Conservation (phyloP, 768 basidiomycete genomes). For the Russula lepida region DNA sequence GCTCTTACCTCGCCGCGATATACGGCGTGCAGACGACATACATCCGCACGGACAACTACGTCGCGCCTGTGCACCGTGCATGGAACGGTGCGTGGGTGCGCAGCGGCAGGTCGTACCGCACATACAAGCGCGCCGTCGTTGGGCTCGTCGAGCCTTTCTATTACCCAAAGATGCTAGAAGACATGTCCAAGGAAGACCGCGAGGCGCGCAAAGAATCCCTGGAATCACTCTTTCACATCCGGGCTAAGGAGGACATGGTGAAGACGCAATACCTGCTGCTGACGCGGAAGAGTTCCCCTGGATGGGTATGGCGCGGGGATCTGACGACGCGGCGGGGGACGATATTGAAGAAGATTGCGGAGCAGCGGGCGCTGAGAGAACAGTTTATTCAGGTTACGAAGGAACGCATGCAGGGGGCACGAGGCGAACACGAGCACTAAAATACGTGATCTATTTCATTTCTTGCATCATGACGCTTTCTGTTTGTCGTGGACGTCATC, state of each 20-base stretch:
- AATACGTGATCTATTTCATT: not conserved
- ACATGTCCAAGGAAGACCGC: constrained; percentile 56
- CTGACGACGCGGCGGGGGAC: constrained; percentile 36
- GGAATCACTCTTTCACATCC: constrained; percentile 50
- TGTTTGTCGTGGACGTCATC: not conserved
- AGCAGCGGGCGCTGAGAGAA: constrained; percentile 38
- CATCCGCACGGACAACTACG: constrained; percentile 90
- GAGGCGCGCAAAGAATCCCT: constrained; percentile 51
- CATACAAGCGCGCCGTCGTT: constrained; percentile 88
- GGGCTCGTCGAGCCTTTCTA: constrained; percentile 91
- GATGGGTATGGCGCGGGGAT: constrained; percentile 35
- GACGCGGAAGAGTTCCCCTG: constrained; percentile 31
- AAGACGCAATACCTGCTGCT: constrained; percentile 30
- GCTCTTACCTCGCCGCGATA: constrained; percentile 73
- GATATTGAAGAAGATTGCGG: constrained; percentile 43
- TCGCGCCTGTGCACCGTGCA: constrained; percentile 42
- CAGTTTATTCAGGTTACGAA: constrained; percentile 33
- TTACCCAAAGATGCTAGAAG: constrained; percentile 75
- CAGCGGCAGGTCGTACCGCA: constrained; percentile 35
- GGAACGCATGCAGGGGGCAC: constrained; percentile 24
- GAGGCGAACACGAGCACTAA: constrained; percentile 1
- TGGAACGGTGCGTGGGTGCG: constrained; percentile 23
- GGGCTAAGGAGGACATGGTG: constrained; percentile 28
- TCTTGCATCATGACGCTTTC: not conserved
- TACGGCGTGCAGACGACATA: constrained; percentile 89